Evolutionary conservation across 805 yeast species (phyloP).

Genomic region (Candida boidinii): DNA sequence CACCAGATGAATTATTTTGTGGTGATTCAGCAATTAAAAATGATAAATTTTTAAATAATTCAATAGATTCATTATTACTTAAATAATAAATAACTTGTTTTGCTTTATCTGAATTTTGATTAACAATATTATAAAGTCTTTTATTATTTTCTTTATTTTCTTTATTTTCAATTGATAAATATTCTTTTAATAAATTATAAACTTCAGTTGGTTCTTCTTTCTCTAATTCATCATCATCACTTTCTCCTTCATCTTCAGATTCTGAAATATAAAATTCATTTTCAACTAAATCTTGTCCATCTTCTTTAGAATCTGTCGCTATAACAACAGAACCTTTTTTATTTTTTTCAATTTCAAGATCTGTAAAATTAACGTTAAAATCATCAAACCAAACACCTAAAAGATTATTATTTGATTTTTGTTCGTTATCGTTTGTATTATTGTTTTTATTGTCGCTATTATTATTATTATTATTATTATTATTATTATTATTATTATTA

Average conservation of each 20-base stretch:
- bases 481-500: slow-evolving; percentile 17
- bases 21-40: slow-evolving; percentile 44
- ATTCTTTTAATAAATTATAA: slow-evolving; percentile 13
- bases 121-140: slow-evolving; percentile 23
- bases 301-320: slow-evolving; percentile 10
- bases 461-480: slow-evolving; percentile 20
- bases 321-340: slow-evolving; percentile 16
- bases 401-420: slow-evolving; percentile 2
- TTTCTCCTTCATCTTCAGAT: slow-evolving; percentile 8
- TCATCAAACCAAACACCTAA: slow-evolving; percentile 21
- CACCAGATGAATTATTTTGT: slow-evolving; percentile 36
- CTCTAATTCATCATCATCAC: slow-evolving; percentile 7
- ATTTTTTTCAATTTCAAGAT: slow-evolving; percentile 25
- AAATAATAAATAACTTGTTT: slow-evolving; percentile 48
- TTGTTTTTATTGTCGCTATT: slow-evolving; percentile 24
- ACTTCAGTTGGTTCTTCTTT: slow-evolving; percentile 17
- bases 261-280: too few species aligned
- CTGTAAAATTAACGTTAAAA: slow-evolving; percentile 14
- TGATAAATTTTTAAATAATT: slow-evolving; percentile 38
- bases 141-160: slow-evolving; percentile 21
- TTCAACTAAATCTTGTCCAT: slow-evolving; percentile 2
- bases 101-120: slow-evolving; percentile 32
- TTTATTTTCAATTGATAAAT: too few species aligned
- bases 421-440: slow-evolving; percentile 10
- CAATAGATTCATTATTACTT: slow-evolving; percentile 32